Evolutionary conservation across 345 rosid species (phyloP), one percentile per base, ranked within the genome.

Genomic region (Linum usitatissimum): DNA sequence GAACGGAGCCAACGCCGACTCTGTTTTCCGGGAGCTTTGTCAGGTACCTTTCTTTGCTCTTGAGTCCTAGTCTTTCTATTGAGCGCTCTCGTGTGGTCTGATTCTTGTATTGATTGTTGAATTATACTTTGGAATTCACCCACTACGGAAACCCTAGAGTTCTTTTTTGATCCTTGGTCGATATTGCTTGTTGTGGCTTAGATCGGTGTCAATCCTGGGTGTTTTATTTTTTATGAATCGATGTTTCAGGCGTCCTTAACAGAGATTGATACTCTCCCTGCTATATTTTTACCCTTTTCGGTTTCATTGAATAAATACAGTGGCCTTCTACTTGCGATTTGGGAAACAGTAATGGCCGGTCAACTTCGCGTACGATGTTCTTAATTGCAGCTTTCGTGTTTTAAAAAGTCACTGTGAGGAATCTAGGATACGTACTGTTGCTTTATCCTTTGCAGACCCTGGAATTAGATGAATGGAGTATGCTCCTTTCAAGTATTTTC

Each of bases 1-100:
- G 75, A 73, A 62, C 73, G 96, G 83, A 61, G 71, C 86, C 70
- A 82, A 79, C 78, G 70, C 62, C 70, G 93, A 87, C 73, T 75
- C 82, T 38, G 76, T 80, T 59, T 64, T 79, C 17, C 80, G 73
- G 40, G 85, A 86, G 68, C 84, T 93, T 59, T 72, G 65, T 63
- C 83, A 81, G 95, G 98, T 92, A 20, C 19, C 40, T 17, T 18
- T 36, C 18, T 60, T 15, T 6, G 40, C 18, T 30, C 45, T 30
- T 4, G 9, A 34, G 17, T 14, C 18, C 21, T 59, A 13, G 8
- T 30, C 20, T 48, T 34, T 18, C 18, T 59, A 3, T 28, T 14
- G 18, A 14, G 40, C 31, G 53, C 20, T 31, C 8, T 34, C 19
- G 28, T 20, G 28, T 15, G 6, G 1, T 15, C 20, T 21, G 20